Evolutionary conservation across 2,329 filamentous ascomycete species (phyloP).

Genomic region (Ophiostoma montium): DNA sequence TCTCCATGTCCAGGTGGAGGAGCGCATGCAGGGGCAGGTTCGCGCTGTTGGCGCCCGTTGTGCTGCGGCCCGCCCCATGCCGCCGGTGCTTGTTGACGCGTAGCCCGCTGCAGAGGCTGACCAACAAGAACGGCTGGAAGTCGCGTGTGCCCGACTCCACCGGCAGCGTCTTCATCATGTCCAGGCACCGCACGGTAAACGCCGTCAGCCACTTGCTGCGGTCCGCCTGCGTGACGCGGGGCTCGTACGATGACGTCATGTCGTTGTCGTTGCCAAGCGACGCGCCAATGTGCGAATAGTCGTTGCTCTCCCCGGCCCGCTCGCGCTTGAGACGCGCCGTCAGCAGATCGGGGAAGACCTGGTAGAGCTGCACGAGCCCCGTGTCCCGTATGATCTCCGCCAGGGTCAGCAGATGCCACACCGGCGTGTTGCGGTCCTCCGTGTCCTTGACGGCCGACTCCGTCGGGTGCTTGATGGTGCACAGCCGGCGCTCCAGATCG

Average conservation of each 20-base stretch:
- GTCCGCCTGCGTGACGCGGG: slow-evolving; percentile 5
- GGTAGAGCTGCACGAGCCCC: slow-evolving; percentile 39
- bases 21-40: slow-evolving; percentile 2
- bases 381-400: slow-evolving; percentile 38
- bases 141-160: slow-evolving; percentile 38
- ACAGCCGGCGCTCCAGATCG: slow-evolving; percentile 32
- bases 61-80: not conserved
- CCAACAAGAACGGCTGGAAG: slow-evolving; percentile 37
- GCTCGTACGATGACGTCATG: slow-evolving; percentile 1
- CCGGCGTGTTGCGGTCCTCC: slow-evolving; percentile 36
- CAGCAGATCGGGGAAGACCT: slow-evolving; percentile 36
- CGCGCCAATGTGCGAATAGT: slow-evolving; percentile 1
- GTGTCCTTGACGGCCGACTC: slow-evolving; percentile 33
- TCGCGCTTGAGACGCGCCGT: slow-evolving; percentile 24
- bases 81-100: slow-evolving; percentile 21
- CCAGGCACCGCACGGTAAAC: slow-evolving; percentile 35
- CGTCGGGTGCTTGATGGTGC: slow-evolving; percentile 29
- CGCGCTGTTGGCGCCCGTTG: not conserved
- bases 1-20: slow-evolving; percentile 14
- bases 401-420: slow-evolving; percentile 36
- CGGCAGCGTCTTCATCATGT: slow-evolving; percentile 33
- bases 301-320: slow-evolving; percentile 17
- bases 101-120: slow-evolving; percentile 35
- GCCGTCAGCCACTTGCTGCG: slow-evolving; percentile 31
- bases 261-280: slow-evolving; percentile 2